Percentiles rank a stretch among this genome's conserved stretches.
These are phyloP conservation scores for Aspergillus egyptiacus DNA, from an alignment of 495 filamentous ascomycete genomes.

Conservation along the genomic window DNA sequence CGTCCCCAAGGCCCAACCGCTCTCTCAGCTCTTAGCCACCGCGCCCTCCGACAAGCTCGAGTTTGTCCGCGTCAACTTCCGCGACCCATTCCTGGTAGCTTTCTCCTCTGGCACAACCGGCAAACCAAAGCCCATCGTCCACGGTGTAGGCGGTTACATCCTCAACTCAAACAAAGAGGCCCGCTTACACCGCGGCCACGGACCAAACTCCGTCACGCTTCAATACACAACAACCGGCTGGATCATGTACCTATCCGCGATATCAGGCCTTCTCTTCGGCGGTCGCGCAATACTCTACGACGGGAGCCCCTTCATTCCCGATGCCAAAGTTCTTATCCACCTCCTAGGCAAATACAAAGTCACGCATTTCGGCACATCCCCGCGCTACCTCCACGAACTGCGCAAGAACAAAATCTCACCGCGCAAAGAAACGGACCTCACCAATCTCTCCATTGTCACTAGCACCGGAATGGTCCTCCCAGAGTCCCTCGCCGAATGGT, in stretches of 20 bases:
- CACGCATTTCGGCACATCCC: conserved; percentile 61
- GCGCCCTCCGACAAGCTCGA: conserved; percentile 37
- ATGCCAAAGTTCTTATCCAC: conserved; percentile 51
- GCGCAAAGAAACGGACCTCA: conserved; percentile 55
- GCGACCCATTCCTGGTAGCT: conserved; percentile 65
- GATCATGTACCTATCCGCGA: conserved; percentile 72
- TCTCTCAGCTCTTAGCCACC: conserved; percentile 46
- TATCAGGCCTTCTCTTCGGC: conserved; percentile 50
- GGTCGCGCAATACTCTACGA: conserved; percentile 63
- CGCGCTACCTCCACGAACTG: conserved; percentile 67
- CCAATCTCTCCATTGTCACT: conserved; percentile 50
- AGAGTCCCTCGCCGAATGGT: conserved; percentile 70
- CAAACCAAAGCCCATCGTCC: conserved; percentile 69
- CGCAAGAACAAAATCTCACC: conserved; percentile 54
- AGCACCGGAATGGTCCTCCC: conserved; percentile 76
- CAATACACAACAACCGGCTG: conserved; percentile 68
- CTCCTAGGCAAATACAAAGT: conserved; percentile 42
- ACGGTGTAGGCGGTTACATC: conserved; percentile 57
- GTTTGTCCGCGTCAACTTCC: conserved; percentile 57
- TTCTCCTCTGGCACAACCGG: conserved; percentile 71
- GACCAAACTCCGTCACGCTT: conserved; percentile 40
- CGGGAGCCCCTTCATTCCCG: conserved; percentile 68
- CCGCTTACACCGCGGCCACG: conserved; percentile 51
- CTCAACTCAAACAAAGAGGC: conserved; percentile 57
- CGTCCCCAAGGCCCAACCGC: conserved; percentile 49